Evolutionary conservation across 306 rosid genomes (phyloP).

Genomic region (Cicer pinnatifidum): DNA sequence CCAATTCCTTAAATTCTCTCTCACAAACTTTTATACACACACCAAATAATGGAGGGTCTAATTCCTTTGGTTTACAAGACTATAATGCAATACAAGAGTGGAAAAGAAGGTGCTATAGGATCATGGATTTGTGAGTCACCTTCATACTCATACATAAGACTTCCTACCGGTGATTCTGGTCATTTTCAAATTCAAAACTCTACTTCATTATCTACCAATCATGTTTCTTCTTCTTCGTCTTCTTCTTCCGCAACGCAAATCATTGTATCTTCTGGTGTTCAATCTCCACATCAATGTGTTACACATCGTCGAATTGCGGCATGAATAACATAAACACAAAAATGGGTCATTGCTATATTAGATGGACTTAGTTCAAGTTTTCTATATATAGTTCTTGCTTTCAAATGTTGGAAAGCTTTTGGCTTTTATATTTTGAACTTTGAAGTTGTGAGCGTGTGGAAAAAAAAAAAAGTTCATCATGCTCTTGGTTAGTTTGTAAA

Average conservation of each 20-base stretch:
- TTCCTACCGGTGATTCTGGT: conserved; percentile 59
- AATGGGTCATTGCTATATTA: not conserved
- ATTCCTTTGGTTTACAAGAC: conserved; percentile 87
- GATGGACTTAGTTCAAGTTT: not conserved
- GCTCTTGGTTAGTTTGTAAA: conserved; percentile 43
- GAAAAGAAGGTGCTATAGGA: conserved; percentile 52
- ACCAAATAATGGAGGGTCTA: conserved; percentile 76
- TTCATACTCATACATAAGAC: conserved; percentile 60
- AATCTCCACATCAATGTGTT: conserved; percentile 60
- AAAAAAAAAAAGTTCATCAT: conserved; percentile 48
- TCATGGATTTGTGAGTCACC: conserved; percentile 79
- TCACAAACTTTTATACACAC: not conserved
- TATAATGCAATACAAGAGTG: conserved; percentile 71
- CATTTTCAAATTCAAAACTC: conserved; percentile 43
- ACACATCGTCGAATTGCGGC: conserved; percentile 57
- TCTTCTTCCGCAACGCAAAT: conserved; percentile 49
- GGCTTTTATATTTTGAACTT: conserved; percentile 4
- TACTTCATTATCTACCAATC: conserved; percentile 45
- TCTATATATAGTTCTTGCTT: conserved; percentile 17
- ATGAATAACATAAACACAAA: not conserved
- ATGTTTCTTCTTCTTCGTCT: conserved; percentile 45
- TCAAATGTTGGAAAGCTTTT: conserved; percentile 40
- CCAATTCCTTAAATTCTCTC: conserved; percentile 22
- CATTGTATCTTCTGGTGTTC: conserved; percentile 59
- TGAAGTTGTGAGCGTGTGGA: conserved; percentile 44